Base-by-base conservation (phyloP, 2,329 filamentous ascomycete genomes). In the Botryotinia calthae region DNA sequence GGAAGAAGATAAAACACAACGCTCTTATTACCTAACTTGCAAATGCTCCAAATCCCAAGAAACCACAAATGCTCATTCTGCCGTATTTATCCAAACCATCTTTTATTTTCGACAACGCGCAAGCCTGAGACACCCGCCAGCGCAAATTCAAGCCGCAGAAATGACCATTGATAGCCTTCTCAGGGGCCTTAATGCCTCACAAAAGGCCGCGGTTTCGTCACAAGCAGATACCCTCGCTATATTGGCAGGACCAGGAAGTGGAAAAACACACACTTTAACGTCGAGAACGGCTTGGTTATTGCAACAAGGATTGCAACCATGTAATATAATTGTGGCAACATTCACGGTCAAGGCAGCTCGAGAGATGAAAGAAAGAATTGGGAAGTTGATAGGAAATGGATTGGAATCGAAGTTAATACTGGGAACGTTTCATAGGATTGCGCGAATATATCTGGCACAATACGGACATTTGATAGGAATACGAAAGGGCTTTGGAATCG, bases 261-360 rank as follows among this genome's bases (percentile, higher is more conserved):
- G 96, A 31, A 98, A 99, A 83, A 99, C 95, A 22, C 97, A 98
- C 82, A 98, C 96, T 0, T 86, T 99, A 71, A 97, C 95, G 0
- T 93, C 95, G 62, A 92, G 96, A 75, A 94, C 98, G 73, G 95
- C 95, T 78, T 97, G 95, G 86, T 89, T 98, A 44, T 87, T 98
- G 71, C 88, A 91, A 68, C 86, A 92, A 77, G 89, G 90, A 59
- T 88, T 93, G 77, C 87, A 89, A 72, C 95, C 95, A 79, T 90
- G 92, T 84, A 94, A 98, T 83, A 90, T 98, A 78, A 90, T 99
- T 74, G 95, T 98, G 74, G 96, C 95, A 75, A 98, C 95, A 0
- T 99, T 99, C 80, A 99, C 96, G 2, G 94, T 97, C 81, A 98
- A 98, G 82, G 95, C 96, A 1, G 93, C 95, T 28, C 88, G 87